These are phyloP conservation scores for Sphaerobolus stellatus DNA, from an alignment of 1,284 basidiomycete species.

Conservation along the genomic window DNA sequence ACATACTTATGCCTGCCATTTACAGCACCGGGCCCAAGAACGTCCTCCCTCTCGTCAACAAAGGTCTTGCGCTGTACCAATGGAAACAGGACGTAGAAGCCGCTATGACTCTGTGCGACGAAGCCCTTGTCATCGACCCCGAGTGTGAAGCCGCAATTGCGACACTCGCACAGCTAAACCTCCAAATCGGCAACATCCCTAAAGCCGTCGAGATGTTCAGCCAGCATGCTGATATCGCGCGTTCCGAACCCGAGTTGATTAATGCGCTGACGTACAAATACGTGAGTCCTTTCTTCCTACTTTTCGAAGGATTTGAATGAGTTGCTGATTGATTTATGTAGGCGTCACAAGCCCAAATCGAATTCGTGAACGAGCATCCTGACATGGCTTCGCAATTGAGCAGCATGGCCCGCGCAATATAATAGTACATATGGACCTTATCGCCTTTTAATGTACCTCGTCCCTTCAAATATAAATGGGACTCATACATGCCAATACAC, in stretches of 20 bases:
- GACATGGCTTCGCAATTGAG: conserved; percentile 52
- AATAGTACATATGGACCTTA: neutral
- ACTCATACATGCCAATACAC: neutral
- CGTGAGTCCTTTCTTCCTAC: conserved; percentile 41
- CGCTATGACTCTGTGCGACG: conserved; percentile 84
- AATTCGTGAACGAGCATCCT: conserved; percentile 82
- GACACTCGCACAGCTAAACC: conserved; percentile 88
- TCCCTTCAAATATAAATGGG: neutral
- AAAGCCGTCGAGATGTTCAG: conserved; percentile 88
- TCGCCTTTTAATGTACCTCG: neutral
- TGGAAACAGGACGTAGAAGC: conserved; percentile 88
- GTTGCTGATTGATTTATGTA: conserved; percentile 30
- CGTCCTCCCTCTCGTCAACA: conserved; percentile 96
- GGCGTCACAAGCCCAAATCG: conserved; percentile 78
- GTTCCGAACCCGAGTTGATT: conserved; percentile 89
- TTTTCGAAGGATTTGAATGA: conserved; percentile 10
- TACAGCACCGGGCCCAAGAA: conserved; percentile 62
- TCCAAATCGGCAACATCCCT: conserved; percentile 91
- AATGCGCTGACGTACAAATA: conserved; percentile 88
- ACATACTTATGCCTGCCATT: conserved; percentile 4
- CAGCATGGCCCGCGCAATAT: conserved; percentile 9
- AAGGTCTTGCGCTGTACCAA: conserved; percentile 93
- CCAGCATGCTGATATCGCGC: conserved; percentile 80
- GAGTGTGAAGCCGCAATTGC: conserved; percentile 97
- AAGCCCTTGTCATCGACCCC: conserved; percentile 85